These are phyloP conservation scores for Amphicarpaea edgeworthii DNA, from an alignment of 306 rosid species.

Conservation along the genomic window DNA sequence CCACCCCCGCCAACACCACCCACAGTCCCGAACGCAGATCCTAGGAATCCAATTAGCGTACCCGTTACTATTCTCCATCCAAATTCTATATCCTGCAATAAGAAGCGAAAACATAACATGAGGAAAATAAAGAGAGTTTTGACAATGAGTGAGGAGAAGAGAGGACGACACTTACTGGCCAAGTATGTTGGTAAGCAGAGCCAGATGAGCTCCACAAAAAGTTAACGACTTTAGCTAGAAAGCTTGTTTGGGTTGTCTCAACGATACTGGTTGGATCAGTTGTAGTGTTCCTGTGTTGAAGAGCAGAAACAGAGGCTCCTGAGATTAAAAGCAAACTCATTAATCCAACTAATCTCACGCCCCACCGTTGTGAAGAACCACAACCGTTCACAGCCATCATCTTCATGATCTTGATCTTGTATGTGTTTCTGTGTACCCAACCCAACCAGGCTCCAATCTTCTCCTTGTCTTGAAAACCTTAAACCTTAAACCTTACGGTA, in stretches of 20 bases:
- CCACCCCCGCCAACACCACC: slow-evolving; percentile 96
- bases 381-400: slow-evolving; percentile 31
- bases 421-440: no score
- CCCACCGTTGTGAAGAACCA: slow-evolving; percentile 39
- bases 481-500: not conserved
- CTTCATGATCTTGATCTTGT: no score
- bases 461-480: not conserved
- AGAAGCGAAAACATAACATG: no score
- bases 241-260: not conserved
- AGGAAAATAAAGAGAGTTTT: not conserved
- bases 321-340: slow-evolving; percentile 44
- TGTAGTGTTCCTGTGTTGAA: not conserved
- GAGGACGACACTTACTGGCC: slow-evolving; percentile 67
- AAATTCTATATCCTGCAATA: slow-evolving; percentile 71
- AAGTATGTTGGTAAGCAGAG: slow-evolving; percentile 60
- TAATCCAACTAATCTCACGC: slow-evolving; percentile 43
- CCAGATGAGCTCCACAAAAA: slow-evolving; percentile 56
- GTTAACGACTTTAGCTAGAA: slow-evolving; percentile 49
- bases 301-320: slow-evolving; percentile 54
- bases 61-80: slow-evolving; percentile 75
- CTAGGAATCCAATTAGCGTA: slow-evolving; percentile 65
- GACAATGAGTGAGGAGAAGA: no score
- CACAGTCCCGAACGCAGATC: slow-evolving; percentile 82
- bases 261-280: slow-evolving; percentile 12
- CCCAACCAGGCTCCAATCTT: not conserved